Conservation (phyloP, 2,329 filamentous ascomycete genomes). For the Clonostachys chloroleuca region DNA sequence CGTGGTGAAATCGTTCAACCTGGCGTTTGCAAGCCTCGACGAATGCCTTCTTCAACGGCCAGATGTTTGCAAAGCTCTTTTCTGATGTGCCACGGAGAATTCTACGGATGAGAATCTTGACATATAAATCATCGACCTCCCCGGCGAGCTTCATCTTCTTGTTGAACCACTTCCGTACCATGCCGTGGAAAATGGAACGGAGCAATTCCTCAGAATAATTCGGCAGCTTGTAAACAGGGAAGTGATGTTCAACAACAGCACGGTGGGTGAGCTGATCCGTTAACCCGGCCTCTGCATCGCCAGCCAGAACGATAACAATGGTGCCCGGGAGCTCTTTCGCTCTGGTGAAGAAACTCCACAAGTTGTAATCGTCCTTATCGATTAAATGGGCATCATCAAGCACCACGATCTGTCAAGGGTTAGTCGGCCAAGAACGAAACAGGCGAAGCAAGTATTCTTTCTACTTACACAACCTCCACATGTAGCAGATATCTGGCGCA, state of each 20-base stretch:
- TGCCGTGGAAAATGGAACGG: slow-evolving; percentile 2
- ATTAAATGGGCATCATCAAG: slow-evolving; percentile 20
- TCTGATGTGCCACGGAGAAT: slow-evolving; percentile 38
- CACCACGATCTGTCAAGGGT: slow-evolving; percentile 14
- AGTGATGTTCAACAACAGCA: slow-evolving; percentile 14
- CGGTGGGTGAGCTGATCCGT: slow-evolving; percentile 1
- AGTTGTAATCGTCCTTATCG: slow-evolving; percentile 16
- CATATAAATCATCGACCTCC: background rate
- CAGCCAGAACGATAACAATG: slow-evolving; percentile 18
- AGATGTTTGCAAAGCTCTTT: slow-evolving; percentile 4
- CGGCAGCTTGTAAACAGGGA: slow-evolving; percentile 8
- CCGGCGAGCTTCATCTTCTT: slow-evolving; percentile 4
- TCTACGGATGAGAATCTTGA: slow-evolving; percentile 30
- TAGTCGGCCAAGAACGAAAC: background rate
- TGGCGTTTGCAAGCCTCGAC: slow-evolving; percentile 2
- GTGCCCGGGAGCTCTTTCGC: slow-evolving; percentile 16
- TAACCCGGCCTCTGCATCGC: slow-evolving; percentile 14
- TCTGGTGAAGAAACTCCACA: slow-evolving; percentile 17
- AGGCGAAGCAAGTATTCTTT: background rate
- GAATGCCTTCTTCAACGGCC: slow-evolving; percentile 4
- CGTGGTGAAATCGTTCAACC: slow-evolving; percentile 2
- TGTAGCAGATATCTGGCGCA: slow-evolving; percentile 34
- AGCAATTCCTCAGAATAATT: slow-evolving; percentile 5
- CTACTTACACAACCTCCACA: slow-evolving; percentile 51
- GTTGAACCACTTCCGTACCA: slow-evolving; percentile 2